phyloP scores from a whole-genome alignment of 2,329 filamentous ascomycete species.

The Boeremia lycopersici region DNA sequence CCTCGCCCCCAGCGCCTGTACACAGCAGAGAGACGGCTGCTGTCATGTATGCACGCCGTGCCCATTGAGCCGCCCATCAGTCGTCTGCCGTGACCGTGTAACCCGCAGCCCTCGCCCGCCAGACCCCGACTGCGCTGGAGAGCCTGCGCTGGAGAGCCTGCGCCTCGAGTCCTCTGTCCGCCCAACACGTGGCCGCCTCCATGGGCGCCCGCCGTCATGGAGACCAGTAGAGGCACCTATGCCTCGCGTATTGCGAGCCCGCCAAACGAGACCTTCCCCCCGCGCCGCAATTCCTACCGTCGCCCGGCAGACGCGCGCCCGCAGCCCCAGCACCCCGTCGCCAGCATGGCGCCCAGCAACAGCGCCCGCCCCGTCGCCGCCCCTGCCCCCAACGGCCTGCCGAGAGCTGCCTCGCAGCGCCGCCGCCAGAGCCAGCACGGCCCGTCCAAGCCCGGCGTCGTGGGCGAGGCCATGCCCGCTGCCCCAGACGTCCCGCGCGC shows the following conservation, averaged over 20 bases:
- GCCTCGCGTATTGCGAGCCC: slow-evolving; percentile 13
- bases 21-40: slow-evolving; percentile 12
- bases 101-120: slow-evolving; percentile 4
- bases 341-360: slow-evolving; percentile 35
- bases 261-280: slow-evolving; percentile 37
- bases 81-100: slow-evolving; percentile 27
- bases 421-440: slow-evolving; percentile 43
- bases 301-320: slow-evolving; percentile 41
- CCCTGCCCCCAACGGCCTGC: slow-evolving; percentile 20
- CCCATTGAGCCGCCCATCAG: slow-evolving; percentile 22
- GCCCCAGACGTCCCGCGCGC: slow-evolving; percentile 67
- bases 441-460: slow-evolving; percentile 30
- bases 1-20: slow-evolving; percentile 24
- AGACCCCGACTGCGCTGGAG: neutral
- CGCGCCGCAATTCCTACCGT: slow-evolving; percentile 42
- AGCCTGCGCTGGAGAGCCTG: too few relatives aligned
- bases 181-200: slow-evolving; percentile 12
- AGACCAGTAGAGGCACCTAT: slow-evolving; percentile 30
- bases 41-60: slow-evolving; percentile 8
- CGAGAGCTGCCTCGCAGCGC: slow-evolving; percentile 33
- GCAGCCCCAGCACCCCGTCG: slow-evolving; percentile 20
- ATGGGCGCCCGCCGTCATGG: slow-evolving; percentile 39
- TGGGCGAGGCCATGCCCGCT: slow-evolving; percentile 41
- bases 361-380: slow-evolving; percentile 36
- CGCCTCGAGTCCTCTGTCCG: neutral